Percentiles rank a stretch among this genome's conserved stretches.
phyloP scores from a whole-genome alignment of 148 eudicot genomes.

The Spergularia bocconei region DNA sequence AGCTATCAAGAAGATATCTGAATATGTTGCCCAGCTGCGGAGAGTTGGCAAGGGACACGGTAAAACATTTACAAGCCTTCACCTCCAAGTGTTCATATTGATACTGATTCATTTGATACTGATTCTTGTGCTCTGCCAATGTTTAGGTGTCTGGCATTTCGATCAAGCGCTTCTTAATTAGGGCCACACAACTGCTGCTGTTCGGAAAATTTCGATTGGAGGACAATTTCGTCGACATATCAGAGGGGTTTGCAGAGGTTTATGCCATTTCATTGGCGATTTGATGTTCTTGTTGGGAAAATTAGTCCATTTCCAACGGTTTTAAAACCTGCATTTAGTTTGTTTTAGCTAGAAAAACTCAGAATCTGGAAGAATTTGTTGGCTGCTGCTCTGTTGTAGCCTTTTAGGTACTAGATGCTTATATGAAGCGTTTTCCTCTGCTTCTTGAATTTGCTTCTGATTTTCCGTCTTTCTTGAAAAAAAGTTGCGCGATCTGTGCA shows the following conservation, averaged over 20 bases:
- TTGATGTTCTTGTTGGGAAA: background rate
- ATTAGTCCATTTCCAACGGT: background rate
- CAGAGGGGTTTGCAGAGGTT: background rate
- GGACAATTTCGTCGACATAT: constrained; percentile 6
- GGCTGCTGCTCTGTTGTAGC: too few species aligned
- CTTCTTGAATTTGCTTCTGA: too few species aligned
- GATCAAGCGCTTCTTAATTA: constrained; percentile 72
- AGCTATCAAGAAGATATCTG: constrained; percentile 57
- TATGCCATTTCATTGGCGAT: constrained; percentile 6
- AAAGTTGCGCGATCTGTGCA: too few species aligned
- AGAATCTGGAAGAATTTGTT: too few species aligned
- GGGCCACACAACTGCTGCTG: constrained; percentile 26
- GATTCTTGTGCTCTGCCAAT: background rate
- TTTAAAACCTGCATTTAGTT: too few species aligned
- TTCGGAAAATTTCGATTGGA: background rate
- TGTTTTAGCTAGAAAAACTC: too few species aligned
- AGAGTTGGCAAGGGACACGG: constrained; percentile 71
- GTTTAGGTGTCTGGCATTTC: constrained; percentile 88
- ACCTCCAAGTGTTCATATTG: background rate
- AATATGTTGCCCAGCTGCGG: constrained; percentile 57
- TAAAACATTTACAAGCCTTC: constrained; percentile 11
- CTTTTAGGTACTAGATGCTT: too few species aligned
- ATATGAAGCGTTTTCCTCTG: too few species aligned
- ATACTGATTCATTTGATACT: background rate
- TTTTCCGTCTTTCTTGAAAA: too few species aligned